These are phyloP conservation scores for Pinus tabuliformis DNA, from an alignment of 75 land plant species.

Conservation along the genomic window DNA sequence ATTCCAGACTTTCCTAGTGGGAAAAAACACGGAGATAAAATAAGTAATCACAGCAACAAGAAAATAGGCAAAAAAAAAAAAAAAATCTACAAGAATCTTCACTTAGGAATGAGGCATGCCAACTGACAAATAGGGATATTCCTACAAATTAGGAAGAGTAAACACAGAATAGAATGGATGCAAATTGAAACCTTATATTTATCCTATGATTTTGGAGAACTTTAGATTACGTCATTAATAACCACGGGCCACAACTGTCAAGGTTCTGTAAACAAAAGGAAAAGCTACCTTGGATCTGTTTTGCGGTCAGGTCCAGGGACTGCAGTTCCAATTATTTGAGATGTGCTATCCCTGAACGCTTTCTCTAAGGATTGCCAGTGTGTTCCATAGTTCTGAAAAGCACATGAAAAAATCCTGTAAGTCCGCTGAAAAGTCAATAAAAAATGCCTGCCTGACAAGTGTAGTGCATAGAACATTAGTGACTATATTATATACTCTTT, in stretches of 20 bases:
- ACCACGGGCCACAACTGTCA: background rate
- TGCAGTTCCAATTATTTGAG: conserved; percentile 25
- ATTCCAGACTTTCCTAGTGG: background rate
- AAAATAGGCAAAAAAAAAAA: background rate
- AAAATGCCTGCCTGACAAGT: background rate
- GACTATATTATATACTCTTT: too few relatives aligned
- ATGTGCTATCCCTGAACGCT: conserved; percentile 17
- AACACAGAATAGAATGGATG: background rate
- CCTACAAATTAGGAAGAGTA: background rate
- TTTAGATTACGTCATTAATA: background rate
- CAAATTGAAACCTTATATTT: background rate
- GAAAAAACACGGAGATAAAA: background rate
- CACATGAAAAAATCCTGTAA: background rate
- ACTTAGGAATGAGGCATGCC: background rate
- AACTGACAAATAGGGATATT: background rate
- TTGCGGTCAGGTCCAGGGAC: conserved; percentile 13
- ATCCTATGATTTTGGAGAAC: background rate
- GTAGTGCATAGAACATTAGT: background rate
- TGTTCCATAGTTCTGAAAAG: conserved; percentile 16
- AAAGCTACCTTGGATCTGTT: conserved; percentile 17
- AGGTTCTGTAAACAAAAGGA: background rate
- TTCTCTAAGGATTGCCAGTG: conserved; percentile 22
- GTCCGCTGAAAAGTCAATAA: background rate
- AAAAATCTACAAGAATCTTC: background rate
- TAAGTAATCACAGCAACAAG: background rate